Conservation (phyloP, 257 asterid species). For the Ilex aquifolium region DNA sequence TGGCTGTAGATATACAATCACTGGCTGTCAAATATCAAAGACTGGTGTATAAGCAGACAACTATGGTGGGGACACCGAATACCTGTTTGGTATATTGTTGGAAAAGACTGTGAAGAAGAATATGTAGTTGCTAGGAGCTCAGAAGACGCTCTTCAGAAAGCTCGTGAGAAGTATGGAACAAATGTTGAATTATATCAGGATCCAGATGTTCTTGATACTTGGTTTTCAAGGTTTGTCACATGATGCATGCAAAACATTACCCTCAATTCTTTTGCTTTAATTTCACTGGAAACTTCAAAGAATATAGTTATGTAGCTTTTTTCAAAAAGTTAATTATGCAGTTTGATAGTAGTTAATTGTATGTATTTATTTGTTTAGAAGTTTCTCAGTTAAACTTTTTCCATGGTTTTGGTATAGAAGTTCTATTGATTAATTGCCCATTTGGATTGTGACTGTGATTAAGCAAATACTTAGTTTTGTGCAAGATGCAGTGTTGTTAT, state of each 20-base stretch:
- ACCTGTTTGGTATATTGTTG: conserved; percentile 94
- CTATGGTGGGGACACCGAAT: conserved; percentile 99
- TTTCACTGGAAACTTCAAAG: not conserved
- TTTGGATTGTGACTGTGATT: no score
- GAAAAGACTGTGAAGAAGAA: conserved; percentile 80
- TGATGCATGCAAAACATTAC: not conserved
- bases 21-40: conserved; percentile 95
- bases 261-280: not conserved
- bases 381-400: not conserved
- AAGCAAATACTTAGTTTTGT: no score
- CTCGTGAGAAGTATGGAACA: conserved; percentile 71
- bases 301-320: no score
- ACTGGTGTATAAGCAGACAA: conserved; percentile 99
- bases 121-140: conserved; percentile 82
- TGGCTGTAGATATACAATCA: conserved; percentile 75
- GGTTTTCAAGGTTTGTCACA: conserved; percentile 85
- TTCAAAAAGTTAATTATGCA: no score
- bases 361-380: not conserved
- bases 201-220: conserved; percentile 97
- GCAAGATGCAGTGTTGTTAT: no score
- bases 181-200: conserved; percentile 84
- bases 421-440: not conserved
- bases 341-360: not conserved
- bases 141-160: conserved; percentile 82
- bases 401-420: not conserved